Evolutionary conservation across 441 rosid genomes (phyloP).

Genomic region (Daphne laureola): DNA sequence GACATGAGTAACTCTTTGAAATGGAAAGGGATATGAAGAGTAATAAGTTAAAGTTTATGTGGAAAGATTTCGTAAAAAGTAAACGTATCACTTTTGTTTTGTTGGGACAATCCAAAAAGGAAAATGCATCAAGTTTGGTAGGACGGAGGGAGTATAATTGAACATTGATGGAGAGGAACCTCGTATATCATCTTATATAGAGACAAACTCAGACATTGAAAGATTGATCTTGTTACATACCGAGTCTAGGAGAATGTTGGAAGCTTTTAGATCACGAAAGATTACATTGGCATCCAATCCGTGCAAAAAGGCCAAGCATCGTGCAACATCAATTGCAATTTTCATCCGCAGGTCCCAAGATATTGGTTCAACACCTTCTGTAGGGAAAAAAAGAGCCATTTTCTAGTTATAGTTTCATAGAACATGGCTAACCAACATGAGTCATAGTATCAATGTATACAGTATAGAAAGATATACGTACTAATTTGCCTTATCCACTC

Average conservation of each 20-base stretch:
- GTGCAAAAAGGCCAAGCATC: conserved; percentile 75
- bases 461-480: no score
- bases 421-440: not conserved
- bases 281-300: conserved; percentile 68
- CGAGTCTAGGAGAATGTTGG: conserved; percentile 79
- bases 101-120: no score
- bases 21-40: no score
- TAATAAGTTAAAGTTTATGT: no score
- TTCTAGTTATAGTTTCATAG: not conserved
- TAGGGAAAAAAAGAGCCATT: conserved; percentile 2
- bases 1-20: no score
- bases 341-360: conserved; percentile 60
- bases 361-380: conserved; percentile 65
- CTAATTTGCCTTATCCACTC: no score
- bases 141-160: no score
- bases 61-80: no score
- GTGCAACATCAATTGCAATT: conserved; percentile 59
- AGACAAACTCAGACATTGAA: not conserved
- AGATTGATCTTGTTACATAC: conserved; percentile 26
- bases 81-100: no score
- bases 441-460: no score
- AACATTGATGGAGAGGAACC: not conserved
- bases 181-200: not conserved
- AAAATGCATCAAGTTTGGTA: no score
- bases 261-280: conserved; percentile 75